Base-by-base conservation (phyloP, 108 stramenopile genomes). In the Fistulifera solaris region DNA sequence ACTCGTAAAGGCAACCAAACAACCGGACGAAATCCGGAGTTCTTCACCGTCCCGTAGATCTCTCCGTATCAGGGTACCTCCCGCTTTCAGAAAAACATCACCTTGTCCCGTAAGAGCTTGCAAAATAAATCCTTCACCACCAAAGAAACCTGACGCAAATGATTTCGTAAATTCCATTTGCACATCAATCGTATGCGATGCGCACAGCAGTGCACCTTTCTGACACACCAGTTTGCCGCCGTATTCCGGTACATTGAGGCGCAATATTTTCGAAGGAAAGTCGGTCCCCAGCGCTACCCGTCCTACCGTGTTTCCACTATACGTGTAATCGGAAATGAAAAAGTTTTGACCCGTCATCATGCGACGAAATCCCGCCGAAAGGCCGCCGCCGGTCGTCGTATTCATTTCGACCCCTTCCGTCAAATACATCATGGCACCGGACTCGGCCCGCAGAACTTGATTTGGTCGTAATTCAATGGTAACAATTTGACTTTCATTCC, bases 381-480 rank as follows among this genome's bases (percentile, higher is more conserved):
- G 42, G 22, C 83, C 83, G 8, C 70, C 74, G 11, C 94, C 94
- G 24, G 85, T 71, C n/a, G 81, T 81, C 24, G 94, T 95, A 35
- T 93, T 85, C 87, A 95, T 92, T 50, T 75, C 46, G 0, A 95
- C 73, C 1, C 89, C 87, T 21, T 89, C 68, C 18, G 87, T 93
- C 91, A 95, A 91, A 77, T 81, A 93, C 59, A 95, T 63, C 78
- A 95, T 87, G 31, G 88, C 87, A 0, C 94, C 94, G 42, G 78
- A 71, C 52, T 95, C 94, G 16, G 94, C 90, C 26, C 91, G 67
- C 5, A 95, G 58, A 4, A 85, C 76, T 66, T 95, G 91, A 26
- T 73, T 73, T 15, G 89, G 91, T 52, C 79, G 75, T 15, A 88
- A 55, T 2, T 50, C 50, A 22, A 88, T 62, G 21, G 81, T 78